Base-by-base conservation (phyloP, 73 alveolate genomes). In the Paramecium caudatum region DNA sequence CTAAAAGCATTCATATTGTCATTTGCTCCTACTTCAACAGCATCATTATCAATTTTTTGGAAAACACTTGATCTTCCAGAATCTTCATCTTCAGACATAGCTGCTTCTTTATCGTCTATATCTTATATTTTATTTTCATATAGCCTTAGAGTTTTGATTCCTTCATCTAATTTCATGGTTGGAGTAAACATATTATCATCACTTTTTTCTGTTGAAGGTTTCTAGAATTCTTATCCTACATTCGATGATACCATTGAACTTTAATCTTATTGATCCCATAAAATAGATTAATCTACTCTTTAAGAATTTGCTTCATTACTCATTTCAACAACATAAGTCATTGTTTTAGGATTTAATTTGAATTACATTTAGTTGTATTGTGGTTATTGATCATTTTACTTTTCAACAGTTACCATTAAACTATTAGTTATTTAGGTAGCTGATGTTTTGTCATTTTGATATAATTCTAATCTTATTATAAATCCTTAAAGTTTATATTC, bases 1-100 rank as follows among this genome's bases (percentile, higher is more conserved):
- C 82, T 83, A 48, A 83, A 83, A 7, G 37, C 92, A 34, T 83
- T 83, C 45, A 34, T 0, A 32, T 68, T 34, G 34, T 68, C 50
- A 37, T 37, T 37, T 0, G 17, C 37, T 32, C 50, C 47, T 0
- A 68, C 61, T 7, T 68, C 61, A 3, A 37, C 37, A 32, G 61
- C 30, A 32, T 68, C 84, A 34, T 68, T 34, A 32, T 68, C 84
- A 34, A 68, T 34, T 23, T 68, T 68, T 68, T 68, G 50, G 16
- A 68, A 68, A 0, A 68, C 84, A 33, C 84, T 68, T 34, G 32
- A 34, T 34, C 16, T 68, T 68, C 50, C 61, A 25, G 84, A 68
- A 30, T 34, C 84, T 4, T 68, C 84, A 68, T 68, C 84, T 37
- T 68, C 84, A 34, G 84, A 68, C 3, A 68, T 37, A n/a, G 19